Evolutionary conservation across 768 basidiomycete species (phyloP).

Genomic region (Tylopilus intermedius): DNA sequence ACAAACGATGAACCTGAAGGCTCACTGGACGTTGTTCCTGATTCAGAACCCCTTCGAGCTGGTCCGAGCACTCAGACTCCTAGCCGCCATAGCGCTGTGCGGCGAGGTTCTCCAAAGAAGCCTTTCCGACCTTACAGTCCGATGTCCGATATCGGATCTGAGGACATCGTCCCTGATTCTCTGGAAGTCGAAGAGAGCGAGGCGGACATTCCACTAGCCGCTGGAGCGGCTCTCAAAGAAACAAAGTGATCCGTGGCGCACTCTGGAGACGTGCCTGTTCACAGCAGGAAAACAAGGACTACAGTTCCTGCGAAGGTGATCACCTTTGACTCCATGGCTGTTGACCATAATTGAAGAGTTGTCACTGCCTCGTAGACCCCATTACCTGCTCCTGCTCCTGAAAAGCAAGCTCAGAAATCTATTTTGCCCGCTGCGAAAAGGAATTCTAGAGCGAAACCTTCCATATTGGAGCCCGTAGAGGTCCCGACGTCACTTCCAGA

Average conservation of each 20-base stretch:
- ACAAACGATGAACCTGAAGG: constrained; percentile 28
- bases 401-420: constrained; percentile 10
- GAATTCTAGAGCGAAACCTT: constrained; percentile 6
- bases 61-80: constrained; percentile 17
- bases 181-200: constrained; percentile 29
- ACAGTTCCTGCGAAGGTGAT: constrained; percentile 16
- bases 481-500: constrained; percentile 61
- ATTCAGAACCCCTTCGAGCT: constrained; percentile 52
- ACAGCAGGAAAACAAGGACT: constrained; percentile 5
- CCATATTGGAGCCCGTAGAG: constrained; percentile 30
- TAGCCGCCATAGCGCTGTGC: not conserved
- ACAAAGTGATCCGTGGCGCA: constrained; percentile 2
- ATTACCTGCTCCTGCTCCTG: not conserved
- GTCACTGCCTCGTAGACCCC: constrained; percentile 3
- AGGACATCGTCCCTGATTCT: constrained; percentile 28
- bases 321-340: not conserved
- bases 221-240: constrained; percentile 21
- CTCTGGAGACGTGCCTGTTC: not conserved
- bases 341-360: not conserved
- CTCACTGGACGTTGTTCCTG: constrained; percentile 51
- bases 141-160: constrained; percentile 18
- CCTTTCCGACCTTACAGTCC: constrained; percentile 21
- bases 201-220: constrained; percentile 43
- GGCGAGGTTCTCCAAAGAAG: constrained; percentile 14
- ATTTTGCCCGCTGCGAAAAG: constrained; percentile 6